phyloP scores from a whole-genome alignment of 345 rosid species.

The Euphorbia tirucalli region DNA sequence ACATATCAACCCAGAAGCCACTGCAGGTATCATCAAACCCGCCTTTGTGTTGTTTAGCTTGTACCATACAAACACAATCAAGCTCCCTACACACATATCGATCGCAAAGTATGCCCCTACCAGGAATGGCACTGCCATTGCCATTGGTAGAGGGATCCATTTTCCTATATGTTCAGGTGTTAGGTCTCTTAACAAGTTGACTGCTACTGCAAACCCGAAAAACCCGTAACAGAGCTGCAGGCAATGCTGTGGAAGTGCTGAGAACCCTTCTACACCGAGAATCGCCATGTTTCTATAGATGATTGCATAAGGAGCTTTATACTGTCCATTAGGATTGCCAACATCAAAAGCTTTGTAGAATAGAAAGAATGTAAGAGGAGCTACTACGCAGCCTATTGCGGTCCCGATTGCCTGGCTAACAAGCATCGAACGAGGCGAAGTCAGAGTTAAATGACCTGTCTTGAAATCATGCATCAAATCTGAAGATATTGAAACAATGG shows the following conservation, averaged over 20 bases:
- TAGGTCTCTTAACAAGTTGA: slow-evolving; percentile 60
- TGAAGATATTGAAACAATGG: slow-evolving; percentile 79
- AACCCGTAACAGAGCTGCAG: slow-evolving; percentile 83
- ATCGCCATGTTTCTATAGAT: slow-evolving; percentile 92
- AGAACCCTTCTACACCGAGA: slow-evolving; percentile 87
- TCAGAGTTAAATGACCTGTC: slow-evolving; percentile 82
- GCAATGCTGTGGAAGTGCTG: slow-evolving; percentile 83
- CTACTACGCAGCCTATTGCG: slow-evolving; percentile 82
- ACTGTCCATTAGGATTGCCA: slow-evolving; percentile 86
- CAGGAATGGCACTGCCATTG: slow-evolving; percentile 94
- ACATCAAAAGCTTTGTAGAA: slow-evolving; percentile 90
- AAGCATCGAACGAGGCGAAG: slow-evolving; percentile 91
- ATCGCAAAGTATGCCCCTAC: slow-evolving; percentile 86
- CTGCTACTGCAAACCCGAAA: slow-evolving; percentile 67
- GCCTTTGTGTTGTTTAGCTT: slow-evolving; percentile 37
- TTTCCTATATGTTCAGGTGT: slow-evolving; percentile 49
- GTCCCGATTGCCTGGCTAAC: slow-evolving; percentile 82
- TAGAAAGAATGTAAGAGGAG: slow-evolving; percentile 76
- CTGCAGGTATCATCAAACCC: slow-evolving; percentile 69
- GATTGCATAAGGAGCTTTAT: slow-evolving; percentile 93
- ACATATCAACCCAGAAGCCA: slow-evolving; percentile 91
- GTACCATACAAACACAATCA: slow-evolving; percentile 31
- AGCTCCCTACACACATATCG: slow-evolving; percentile 47
- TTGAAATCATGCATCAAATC: slow-evolving; percentile 96
- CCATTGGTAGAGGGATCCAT: slow-evolving; percentile 93